Base-by-base conservation (phyloP, 2,329 filamentous ascomycete species). In the Alternaria angustiovoidea region DNA sequence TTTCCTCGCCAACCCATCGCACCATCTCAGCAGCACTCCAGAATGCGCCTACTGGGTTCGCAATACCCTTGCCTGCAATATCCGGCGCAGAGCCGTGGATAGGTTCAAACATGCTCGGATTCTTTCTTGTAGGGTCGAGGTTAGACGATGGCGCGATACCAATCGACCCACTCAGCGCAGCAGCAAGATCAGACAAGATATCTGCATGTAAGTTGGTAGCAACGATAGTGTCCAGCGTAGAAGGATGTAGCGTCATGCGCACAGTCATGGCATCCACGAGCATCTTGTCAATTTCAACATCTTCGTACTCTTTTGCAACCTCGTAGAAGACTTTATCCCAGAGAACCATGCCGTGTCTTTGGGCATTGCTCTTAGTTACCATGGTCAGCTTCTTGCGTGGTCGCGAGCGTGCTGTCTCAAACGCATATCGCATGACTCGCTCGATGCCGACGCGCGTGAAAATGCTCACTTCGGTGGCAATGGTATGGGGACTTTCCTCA, bases 21-120 rank as follows among this genome's bases (percentile, higher is more conserved):
- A 90, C 81, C 86, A 92, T 87, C 80, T 90, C 89, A 5, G 88
- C 87, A 0, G 86, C 88, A 0, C 88, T 89, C 89, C 89, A 91
- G 73, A 90, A 89, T 7, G 88, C 88, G 7, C 85, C 88, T 0
- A 90, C 82, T 0, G 88, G 87, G 68, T 89, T 89, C 1, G 87
- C 86, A 28, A 87, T 80, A 0, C 87, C 87, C 68, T 87, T 85
- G 3, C 88, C 87, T 1, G 85, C 86, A 55, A 90, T 89, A 63
- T 90, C 88, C 4, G 87, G 87, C 0, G 87, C 88, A 28, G 84
- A 87, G 9, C 87, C 88, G 63, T 89, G 87, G 36, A 88, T 86
- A 12, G 87, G 86, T 77, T 89, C 87, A 61, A 88, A 89, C 79
- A 89, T 85, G 59, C 84, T 87, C 0, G 87, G 87, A 60, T 87